Base-by-base conservation (phyloP, 768 basidiomycete genomes). In the Scleroderma bovista region DNA sequence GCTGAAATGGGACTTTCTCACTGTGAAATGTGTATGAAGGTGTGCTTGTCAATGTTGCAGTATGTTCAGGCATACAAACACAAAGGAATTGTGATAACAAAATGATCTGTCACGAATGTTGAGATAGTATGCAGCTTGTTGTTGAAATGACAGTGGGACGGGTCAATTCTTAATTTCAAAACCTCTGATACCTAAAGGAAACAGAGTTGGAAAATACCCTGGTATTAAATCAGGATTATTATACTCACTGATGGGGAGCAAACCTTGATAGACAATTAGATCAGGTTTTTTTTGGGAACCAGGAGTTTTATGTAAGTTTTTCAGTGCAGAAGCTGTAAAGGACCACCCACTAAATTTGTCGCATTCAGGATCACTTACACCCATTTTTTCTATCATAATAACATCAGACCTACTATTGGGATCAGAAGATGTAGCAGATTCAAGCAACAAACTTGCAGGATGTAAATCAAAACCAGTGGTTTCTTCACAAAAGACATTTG, bases 171-270 rank as follows among this genome's bases (percentile, higher is more conserved):
- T 36, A 36, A 60, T 57, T 6, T 70, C 60, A 57, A 69, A 66
- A 1, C 68, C 65, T 4, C 67, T 64, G 19, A 63, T 48, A 8
- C 67, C 65, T 52, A 47, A 62, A 0, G 67, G 69, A 51, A 59
- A 70, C 0, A 70, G 40, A 2, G 59, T 66, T 1, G 69, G 69
- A 52, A 46, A 70, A 62, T 60, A 1, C 62, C 62, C 20, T 63
- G 65, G 33, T n/a, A 69, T 44, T 0, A 69, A 50, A n/a, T 50
- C 36, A 9, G 64, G 61, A 56, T 71, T 69, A 9, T 66, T 46
- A 41, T 69, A 71, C 39, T 70, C 67, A 13, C 24, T 23, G 5
- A 70, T 51, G 8, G 69, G 45, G 9, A 43, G n/a, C 2, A 47
- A 36, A 0, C 62, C 57, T 16, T 47, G 41, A 49, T 56, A 57